phyloP scores from a whole-genome alignment of 345 rosid species.

The Citrus mangshanensis region DNA sequence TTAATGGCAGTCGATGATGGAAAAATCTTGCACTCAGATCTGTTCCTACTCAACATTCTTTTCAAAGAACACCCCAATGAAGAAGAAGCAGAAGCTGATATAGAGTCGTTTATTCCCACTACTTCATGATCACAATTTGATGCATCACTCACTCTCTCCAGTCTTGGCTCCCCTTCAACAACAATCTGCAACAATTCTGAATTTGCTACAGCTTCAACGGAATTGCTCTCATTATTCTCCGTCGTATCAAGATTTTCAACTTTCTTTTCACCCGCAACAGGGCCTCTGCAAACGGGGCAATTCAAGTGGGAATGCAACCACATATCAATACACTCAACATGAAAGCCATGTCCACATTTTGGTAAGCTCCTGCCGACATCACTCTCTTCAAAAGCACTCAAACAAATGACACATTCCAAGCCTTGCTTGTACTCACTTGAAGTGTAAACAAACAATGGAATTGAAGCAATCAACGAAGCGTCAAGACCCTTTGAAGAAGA shows the following conservation, averaged over 20 bases:
- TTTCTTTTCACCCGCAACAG: conserved; percentile 22
- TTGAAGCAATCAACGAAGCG: conserved; percentile 50
- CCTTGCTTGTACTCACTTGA: conserved; percentile 20
- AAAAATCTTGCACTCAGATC: conserved; percentile 53
- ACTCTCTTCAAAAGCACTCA: conserved; percentile 53
- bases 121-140: conserved; percentile 20
- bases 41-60: conserved; percentile 67
- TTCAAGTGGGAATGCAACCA: conserved; percentile 70
- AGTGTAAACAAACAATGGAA: conserved; percentile 61
- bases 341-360: conserved; percentile 72
- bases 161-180: conserved; percentile 16
- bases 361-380: conserved; percentile 58
- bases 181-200: conserved; percentile 21
- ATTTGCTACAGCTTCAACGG: conserved; percentile 9
- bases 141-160: conserved; percentile 29
- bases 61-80: conserved; percentile 43
- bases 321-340: conserved; percentile 76
- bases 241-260: not conserved
- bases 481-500: conserved; percentile 55
- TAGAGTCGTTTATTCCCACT: conserved; percentile 14
- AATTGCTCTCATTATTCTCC: conserved; percentile 14
- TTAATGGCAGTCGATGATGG: conserved; percentile 26
- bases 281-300: conserved; percentile 74
- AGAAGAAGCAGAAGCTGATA: conserved; percentile 12
- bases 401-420: conserved; percentile 71